phyloP scores from a whole-genome alignment of 1,139 yeast species.

The Sugiyamaella pinicola region DNA sequence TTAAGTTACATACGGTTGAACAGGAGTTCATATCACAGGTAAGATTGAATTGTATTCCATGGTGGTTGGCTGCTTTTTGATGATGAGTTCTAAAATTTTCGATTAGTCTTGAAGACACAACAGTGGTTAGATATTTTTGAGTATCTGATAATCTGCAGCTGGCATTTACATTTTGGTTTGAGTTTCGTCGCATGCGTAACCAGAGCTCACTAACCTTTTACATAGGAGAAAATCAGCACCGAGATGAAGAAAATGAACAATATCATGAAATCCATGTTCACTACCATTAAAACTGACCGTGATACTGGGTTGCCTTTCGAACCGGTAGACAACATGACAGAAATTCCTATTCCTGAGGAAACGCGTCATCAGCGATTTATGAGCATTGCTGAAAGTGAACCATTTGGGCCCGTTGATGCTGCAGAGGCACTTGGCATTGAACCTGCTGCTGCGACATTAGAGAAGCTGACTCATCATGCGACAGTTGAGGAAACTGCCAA shows the following conservation, averaged over 20 bases:
- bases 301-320: conserved; percentile 35
- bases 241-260: conserved; percentile 42
- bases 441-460: conserved; percentile 79
- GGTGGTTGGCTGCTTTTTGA: conserved; percentile 22
- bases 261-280: conserved; percentile 79
- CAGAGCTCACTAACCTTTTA: conserved; percentile 18
- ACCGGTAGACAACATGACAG: conserved; percentile 54
- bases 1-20: conserved; percentile 68
- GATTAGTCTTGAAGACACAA: conserved; percentile 83
- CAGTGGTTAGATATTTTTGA: conserved; percentile 56
- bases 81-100: conserved; percentile 55
- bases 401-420: conserved; percentile 98
- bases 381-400: conserved; percentile 91
- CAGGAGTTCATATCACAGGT: conserved; percentile 60
- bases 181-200: background rate
- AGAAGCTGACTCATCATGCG: conserved; percentile 53
- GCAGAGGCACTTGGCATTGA: conserved; percentile 79
- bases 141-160: conserved; percentile 19
- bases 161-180: background rate
- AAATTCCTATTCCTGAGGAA: conserved; percentile 87
- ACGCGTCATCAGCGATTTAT: conserved; percentile 81
- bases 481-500: conserved; percentile 38
- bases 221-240: conserved; percentile 36
- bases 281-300: conserved; percentile 53
- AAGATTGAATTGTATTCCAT: conserved; percentile 52